Base-by-base conservation (phyloP, 2,329 filamentous ascomycete species). In the Xylogone sp. region DNA sequence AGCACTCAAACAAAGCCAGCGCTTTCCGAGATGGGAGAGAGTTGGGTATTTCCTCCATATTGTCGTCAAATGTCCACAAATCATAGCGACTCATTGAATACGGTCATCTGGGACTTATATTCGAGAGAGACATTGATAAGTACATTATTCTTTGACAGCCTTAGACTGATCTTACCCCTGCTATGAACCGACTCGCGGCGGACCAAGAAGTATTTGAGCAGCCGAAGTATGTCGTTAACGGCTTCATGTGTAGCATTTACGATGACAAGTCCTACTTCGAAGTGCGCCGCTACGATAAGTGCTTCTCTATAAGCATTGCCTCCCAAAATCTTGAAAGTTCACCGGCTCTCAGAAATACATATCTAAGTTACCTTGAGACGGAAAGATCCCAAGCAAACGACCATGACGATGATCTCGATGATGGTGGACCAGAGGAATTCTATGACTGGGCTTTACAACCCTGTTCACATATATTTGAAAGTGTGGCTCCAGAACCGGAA, bases 371-470 rank as follows among this genome's bases (percentile, higher is more conserved):
- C 31, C 46, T 57, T 0, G 45, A 39, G 24, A 49, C 52, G 29
- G 44, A 54, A 51, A 50, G 53, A 53, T 39, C 47, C 12, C 46
- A 54, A 27, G 50, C 22, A 43, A 44, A 9, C 51, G 48, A 47
- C 53, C 24, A 27, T 27, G 45, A 49, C 29, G n/a, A 51, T 13
- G n/a, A 51, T 13, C 55, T 42, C 9, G 46, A 42, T 34, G 42
- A 45, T 45, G 24, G 24, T 42, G 31, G 27, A 21, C 49, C 45
- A 21, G 57, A 59, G 42, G 53, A 56, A 44, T 54, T 59, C 50
- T 54, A 59, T 44, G 52, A 44, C 29, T 57, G 53, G 57, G 50
- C 52, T 21, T 44, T 59, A 10, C 29, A 53, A 10, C 55, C 54
- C 8, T 53, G 52, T 49, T 31, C 51, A 20, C 51, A 50, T 13